Evolutionary conservation across 495 filamentous ascomycete species (phyloP), one percentile per base, ranked within the genome.

Genomic region (Glonium stellatum): DNA sequence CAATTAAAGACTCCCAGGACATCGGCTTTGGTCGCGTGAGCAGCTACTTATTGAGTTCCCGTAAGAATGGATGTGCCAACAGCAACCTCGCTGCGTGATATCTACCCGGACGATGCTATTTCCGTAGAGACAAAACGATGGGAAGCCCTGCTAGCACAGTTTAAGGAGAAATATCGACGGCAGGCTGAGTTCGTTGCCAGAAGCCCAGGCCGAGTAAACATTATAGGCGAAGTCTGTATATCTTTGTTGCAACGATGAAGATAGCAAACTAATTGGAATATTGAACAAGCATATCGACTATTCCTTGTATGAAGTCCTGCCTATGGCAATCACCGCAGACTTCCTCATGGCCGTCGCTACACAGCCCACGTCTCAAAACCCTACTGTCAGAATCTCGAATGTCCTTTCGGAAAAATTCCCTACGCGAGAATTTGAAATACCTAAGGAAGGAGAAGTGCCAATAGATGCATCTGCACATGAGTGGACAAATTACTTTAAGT

Each of bases 401-500:
- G 80, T 95, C 6, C 78, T 88, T 57, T 77, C 82, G 13, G 73
- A 82, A 36, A 92, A 87, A 69, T 97, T 92, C 71, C 83, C 88
- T 9, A 71, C 82, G 2, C 82, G 83, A 57, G 82, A 89, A 69
- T 97, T 97, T 70, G 78, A 79, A 50, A 79, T 96, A 18, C 81
- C 89, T 1, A 50, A 66, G 23, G 69, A 70, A 61, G 71, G 71
- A 31, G 69, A 74, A 18, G 67, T 76, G n/a, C 54, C 71, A 5
- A 73, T 76, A 53, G 73, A 76, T 60, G 58, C 72, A 11, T 63
- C 67, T 11, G 55, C 69, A 21, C 65, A 92, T 62, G 90, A 97
- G 73, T 98, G 95, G 95, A 86, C 91, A 49, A 97, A 96, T 69
- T 98, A 98, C 79, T 97, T 98, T 82, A 96, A 90, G 75, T 86